phyloP scores from a whole-genome alignment of 2,329 filamentous ascomycete genomes.

The Chalaropsis thielavioides region DNA sequence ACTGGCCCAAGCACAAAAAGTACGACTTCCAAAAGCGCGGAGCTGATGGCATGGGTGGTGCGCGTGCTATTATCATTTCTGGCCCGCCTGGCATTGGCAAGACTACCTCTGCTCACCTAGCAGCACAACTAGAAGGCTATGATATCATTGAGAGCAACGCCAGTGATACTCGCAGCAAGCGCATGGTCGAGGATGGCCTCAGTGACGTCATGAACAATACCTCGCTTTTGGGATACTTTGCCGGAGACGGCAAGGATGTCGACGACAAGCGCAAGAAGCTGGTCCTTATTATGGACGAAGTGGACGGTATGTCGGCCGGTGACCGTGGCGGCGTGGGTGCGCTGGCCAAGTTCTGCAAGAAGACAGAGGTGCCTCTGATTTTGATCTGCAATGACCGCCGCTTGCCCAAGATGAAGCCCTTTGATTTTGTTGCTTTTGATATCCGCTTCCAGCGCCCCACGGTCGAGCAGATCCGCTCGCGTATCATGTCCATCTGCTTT shows the following conservation, averaged over 20 bases:
- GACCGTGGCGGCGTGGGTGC: conserved; percentile 92
- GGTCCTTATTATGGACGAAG: conserved; percentile 95
- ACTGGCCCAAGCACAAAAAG: conserved; percentile 66
- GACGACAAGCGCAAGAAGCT: conserved; percentile 79
- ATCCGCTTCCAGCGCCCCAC: conserved; percentile 80
- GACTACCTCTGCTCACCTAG: conserved; percentile 88
- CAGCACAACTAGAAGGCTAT: conserved; percentile 83
- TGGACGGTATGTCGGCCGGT: conserved; percentile 96
- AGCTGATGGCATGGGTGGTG: conserved; percentile 66
- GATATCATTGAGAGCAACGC: conserved; percentile 92
- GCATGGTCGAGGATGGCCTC: conserved; percentile 78
- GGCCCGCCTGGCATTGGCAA: conserved; percentile 95
- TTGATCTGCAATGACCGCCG: conserved; percentile 94
- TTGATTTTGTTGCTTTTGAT: conserved; percentile 73
- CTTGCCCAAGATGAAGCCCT: conserved; percentile 95
- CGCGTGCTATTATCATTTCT: conserved; percentile 85
- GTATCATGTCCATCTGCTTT: conserved; percentile 90
- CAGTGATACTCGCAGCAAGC: conserved; percentile 91
- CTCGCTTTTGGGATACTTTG: conserved; percentile 81
- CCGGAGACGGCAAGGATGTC: conserved; percentile 65
- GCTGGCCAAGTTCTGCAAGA: conserved; percentile 85
- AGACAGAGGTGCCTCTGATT: conserved; percentile 87
- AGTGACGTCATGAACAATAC: conserved; percentile 86
- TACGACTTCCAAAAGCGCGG: conserved; percentile 71
- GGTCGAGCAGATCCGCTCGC: conserved; percentile 75